These are phyloP conservation scores for Adansonia digitata DNA, from an alignment of 345 rosid species.

Conservation along the genomic window DNA sequence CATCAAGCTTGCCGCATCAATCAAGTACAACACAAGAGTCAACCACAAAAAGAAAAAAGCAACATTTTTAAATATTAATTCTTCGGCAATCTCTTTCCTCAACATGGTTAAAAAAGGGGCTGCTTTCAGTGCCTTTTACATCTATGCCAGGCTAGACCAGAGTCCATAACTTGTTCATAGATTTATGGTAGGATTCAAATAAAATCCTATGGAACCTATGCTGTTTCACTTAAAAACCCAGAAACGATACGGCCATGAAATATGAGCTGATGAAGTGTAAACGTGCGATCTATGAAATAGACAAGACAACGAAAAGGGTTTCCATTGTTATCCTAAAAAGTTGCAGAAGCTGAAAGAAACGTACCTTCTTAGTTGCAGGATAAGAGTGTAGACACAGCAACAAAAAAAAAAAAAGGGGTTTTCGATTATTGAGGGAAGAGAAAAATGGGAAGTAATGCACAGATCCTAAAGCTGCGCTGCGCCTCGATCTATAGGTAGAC, in stretches of 20 bases:
- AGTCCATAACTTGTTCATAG: neutral
- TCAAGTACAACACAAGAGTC: neutral
- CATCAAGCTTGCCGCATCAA: neutral
- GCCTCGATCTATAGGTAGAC: neutral
- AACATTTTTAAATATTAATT: neutral
- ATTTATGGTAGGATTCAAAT: neutral
- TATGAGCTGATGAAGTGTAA: neutral
- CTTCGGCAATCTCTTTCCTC: neutral
- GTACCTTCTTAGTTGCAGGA: constrained; percentile 22
- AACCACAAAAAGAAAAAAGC: neutral
- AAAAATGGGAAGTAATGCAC: neutral
- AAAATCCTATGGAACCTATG: neutral
- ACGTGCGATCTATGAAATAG: neutral
- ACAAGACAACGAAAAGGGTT: neutral
- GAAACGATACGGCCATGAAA: constrained; percentile 1
- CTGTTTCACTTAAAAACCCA: constrained; percentile 13
- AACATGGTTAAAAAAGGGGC: neutral
- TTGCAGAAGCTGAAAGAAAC: neutral
- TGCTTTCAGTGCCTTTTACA: neutral
- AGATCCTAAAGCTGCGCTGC: constrained; percentile 14
- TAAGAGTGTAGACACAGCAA: neutral
- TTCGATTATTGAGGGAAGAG: constrained; percentile 3
- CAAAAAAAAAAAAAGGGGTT: neutral
- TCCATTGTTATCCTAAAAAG: neutral
- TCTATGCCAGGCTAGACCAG: neutral